Base-by-base conservation (phyloP, 169 alveolate genomes). In the Cyclospora cayetanensis region DNA sequence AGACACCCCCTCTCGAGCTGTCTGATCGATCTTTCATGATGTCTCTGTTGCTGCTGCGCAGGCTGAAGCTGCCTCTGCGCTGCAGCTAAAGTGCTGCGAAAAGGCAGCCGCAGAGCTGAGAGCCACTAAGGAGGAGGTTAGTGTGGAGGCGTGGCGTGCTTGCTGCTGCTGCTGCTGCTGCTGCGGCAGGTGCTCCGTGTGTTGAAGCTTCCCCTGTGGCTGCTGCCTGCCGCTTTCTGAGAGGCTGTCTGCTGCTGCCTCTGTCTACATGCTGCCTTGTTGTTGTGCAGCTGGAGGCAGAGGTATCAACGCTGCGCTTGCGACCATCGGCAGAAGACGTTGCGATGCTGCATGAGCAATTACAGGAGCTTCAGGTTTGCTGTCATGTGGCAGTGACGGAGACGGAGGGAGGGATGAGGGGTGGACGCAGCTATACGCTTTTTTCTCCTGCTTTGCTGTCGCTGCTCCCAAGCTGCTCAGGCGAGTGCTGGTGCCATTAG, bases 41-140 rank as follows among this genome's bases (percentile, higher is more conserved):
- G 80, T 52, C 46, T 46, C 87, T 77, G 70, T 37, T 77, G 87
- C 70, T 43, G 70, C 87, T 77, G 87, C n/a, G n/a, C 65, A 74
- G 85, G 85, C 39, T 22, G 87, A 77, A 46, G 87, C 43, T 77
- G 87, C 87, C 29, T 65, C 87, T 43, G 87, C 29, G 46, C 52
- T 77, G 87, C 87, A 50, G 87, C 66, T 43, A 68, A 46, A 77
- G 11, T 34, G 70, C 34, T 65, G 46, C 70, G 87, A 43, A 15
- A 77, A 50, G 37, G 87, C 70, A 42, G 87, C 68, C 42, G 87
- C 87, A 35, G 87, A 77, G 1, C 70, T 77, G 72, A 41, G 87
- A 1, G 87, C 87, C 2, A 77, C 87, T 27, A 77, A 77, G 15
- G 87, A 77, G 87, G 87, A 77, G 87, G 87, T 77, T n/a, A 39